phyloP scores from a whole-genome alignment of 169 alveolate genomes.

The Plasmodium gonderi region DNA sequence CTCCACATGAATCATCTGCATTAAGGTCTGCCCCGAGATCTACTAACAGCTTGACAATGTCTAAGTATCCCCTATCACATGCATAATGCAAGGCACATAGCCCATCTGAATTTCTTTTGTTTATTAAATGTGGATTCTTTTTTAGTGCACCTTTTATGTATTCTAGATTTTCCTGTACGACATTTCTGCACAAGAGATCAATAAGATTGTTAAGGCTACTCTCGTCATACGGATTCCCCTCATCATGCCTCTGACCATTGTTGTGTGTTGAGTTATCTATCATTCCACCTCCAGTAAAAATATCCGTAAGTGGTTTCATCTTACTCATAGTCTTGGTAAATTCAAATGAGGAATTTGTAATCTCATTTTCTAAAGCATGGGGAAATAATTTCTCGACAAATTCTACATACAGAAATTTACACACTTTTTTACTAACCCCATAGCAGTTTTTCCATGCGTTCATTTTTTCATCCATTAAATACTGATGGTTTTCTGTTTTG shows the following conservation, averaged over 20 bases:
- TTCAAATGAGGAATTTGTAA: not conserved
- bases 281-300: not conserved
- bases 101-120: slow-evolving; percentile 75
- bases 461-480: slow-evolving; percentile 3
- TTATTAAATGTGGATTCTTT: slow-evolving; percentile 20
- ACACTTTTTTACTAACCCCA: slow-evolving; percentile 4
- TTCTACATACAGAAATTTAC: slow-evolving; percentile 52
- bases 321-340: slow-evolving; percentile 28
- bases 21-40: slow-evolving; percentile 70
- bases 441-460: slow-evolving; percentile 43
- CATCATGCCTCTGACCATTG: not conserved
- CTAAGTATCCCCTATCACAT: slow-evolving; percentile 77
- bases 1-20: slow-evolving; percentile 70
- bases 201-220: not conserved
- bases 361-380: slow-evolving; percentile 6
- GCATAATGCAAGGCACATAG: slow-evolving; percentile 80
- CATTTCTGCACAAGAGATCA: slow-evolving; percentile 31
- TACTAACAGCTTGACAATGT: slow-evolving; percentile 62
- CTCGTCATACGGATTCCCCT: not conserved
- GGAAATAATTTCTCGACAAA: slow-evolving; percentile 40
- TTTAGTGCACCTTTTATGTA: slow-evolving; percentile 14
- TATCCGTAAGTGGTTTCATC: slow-evolving; percentile 36
- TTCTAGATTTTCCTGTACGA: slow-evolving; percentile 14
- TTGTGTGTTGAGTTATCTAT: no score
- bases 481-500: not conserved